These are phyloP conservation scores for Lagenidium sp. DNA, from an alignment of 352 stramenopile genomes.

Conservation along the genomic window DNA sequence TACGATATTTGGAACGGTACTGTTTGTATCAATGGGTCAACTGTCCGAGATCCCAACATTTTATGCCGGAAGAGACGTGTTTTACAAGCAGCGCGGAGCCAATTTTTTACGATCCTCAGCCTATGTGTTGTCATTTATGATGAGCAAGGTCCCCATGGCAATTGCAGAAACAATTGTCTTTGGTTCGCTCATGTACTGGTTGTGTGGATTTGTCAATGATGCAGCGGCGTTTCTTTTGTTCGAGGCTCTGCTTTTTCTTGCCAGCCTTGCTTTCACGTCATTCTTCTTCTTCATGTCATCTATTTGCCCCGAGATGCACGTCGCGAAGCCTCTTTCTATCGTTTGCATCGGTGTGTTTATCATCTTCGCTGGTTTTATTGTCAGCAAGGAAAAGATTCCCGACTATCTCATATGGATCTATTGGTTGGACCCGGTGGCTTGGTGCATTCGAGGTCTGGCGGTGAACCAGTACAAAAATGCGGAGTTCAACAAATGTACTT, in stretches of 20 bases:
- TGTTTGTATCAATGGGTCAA: constrained; percentile 74
- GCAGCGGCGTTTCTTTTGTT: constrained; percentile 27
- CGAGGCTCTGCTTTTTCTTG: constrained; percentile 26
- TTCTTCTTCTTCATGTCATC: constrained; percentile 43
- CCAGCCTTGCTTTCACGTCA: constrained; percentile 33
- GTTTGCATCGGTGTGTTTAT: constrained; percentile 36
- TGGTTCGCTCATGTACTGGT: constrained; percentile 59
- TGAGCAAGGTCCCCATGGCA: constrained; percentile 48
- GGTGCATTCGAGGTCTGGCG: constrained; percentile 23
- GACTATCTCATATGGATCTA: constrained; percentile 53
- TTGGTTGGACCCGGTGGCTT: constrained; percentile 43
- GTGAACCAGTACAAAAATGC: constrained; percentile 33
- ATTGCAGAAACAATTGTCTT: constrained; percentile 39
- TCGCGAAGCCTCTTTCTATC: constrained; percentile 35
- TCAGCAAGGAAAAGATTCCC: constrained; percentile 36
- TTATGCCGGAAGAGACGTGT: constrained; percentile 47
- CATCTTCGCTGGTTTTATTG: constrained; percentile 47
- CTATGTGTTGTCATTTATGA: constrained; percentile 50
- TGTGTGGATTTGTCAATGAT: constrained; percentile 34
- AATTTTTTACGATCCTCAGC: constrained; percentile 78
- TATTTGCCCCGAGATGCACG: constrained; percentile 17
- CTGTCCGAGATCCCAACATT: constrained; percentile 68
- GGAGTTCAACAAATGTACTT: constrained; percentile 21
- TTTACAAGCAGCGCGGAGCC: constrained; percentile 80
- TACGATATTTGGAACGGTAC: constrained; percentile 67